Conservation (phyloP, 2,329 filamentous ascomycete genomes). For the Pseudogymnoascus sp. region DNA sequence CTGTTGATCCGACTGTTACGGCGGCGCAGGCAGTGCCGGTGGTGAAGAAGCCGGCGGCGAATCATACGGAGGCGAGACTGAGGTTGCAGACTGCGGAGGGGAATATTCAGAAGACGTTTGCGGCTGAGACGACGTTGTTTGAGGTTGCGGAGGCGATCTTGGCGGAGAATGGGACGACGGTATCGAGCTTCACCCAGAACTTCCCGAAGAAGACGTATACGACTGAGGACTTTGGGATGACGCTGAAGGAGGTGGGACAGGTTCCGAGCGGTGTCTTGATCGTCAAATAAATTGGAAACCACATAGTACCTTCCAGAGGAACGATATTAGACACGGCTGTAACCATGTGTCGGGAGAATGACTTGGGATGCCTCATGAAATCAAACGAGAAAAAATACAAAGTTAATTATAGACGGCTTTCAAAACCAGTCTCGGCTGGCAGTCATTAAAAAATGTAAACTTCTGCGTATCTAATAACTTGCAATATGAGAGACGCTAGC, state of each 20-base stretch:
- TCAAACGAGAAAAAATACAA: constrained; percentile 1
- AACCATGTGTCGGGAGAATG: neutral
- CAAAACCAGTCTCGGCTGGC: neutral
- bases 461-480: neutral
- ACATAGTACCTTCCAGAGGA: neutral
- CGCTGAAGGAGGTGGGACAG: constrained; percentile 83
- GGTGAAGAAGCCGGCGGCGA: constrained; percentile 37
- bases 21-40: constrained; percentile 37
- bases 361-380: neutral
- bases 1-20: constrained; percentile 27
- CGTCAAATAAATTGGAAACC: constrained; percentile 42
- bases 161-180: constrained; percentile 60
- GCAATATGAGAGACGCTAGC: constrained; percentile 4
- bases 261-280: constrained; percentile 87
- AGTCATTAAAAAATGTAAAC: neutral
- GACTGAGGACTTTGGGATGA: constrained; percentile 72
- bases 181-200: constrained; percentile 73
- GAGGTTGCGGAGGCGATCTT: constrained; percentile 72
- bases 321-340: neutral
- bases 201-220: constrained; percentile 79
- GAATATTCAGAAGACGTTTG: constrained; percentile 78
- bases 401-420: neutral
- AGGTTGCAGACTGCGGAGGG: constrained; percentile 70
- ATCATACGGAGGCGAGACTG: constrained; percentile 71
- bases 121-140: constrained; percentile 84